These are phyloP conservation scores for Candida saitoana DNA, from an alignment of 805 yeast genomes.

Conservation along the genomic window DNA sequence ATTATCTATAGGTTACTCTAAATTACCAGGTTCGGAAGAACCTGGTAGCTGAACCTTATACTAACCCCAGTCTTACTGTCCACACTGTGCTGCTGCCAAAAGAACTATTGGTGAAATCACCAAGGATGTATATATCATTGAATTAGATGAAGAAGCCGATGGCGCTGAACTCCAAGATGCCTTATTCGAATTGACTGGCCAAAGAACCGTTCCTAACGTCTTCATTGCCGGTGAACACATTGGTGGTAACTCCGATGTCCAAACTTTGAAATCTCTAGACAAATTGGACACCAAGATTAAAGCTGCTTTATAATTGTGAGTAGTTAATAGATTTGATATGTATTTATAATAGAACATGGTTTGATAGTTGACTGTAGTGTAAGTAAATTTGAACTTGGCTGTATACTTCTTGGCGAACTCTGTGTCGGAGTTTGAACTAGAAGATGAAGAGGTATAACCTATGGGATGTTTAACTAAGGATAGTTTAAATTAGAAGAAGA, in stretches of 20 bases:
- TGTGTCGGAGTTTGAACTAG: too few species aligned
- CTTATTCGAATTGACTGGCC: conserved; percentile 73
- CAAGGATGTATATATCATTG: conserved; percentile 49
- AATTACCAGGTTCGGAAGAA: too few species aligned
- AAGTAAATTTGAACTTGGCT: too few species aligned
- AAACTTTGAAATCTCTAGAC: conserved; percentile 60
- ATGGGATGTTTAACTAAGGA: too few species aligned
- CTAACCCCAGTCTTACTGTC: conserved; percentile 36
- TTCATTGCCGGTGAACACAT: conserved; percentile 88
- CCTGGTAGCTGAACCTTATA: too few species aligned
- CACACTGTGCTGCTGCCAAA: conserved; percentile 43
- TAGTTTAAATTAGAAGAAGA: too few species aligned
- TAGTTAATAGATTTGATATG: too few species aligned
- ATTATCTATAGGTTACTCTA: too few species aligned
- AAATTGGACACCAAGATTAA: conserved; percentile 46
- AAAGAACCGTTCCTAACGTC: conserved; percentile 89
- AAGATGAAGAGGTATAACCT: too few species aligned
- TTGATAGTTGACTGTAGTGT: too few species aligned
- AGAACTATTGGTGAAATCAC: conserved; percentile 36
- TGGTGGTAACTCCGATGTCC: conserved; percentile 92
- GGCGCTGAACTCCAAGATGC: conserved; percentile 83
- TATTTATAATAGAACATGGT: too few species aligned
- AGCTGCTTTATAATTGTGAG: conserved; percentile 32
- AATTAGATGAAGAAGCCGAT: conserved; percentile 55
- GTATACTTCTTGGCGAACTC: too few species aligned